These are phyloP conservation scores for Diutina catenulata DNA, from an alignment of 1,139 yeast genomes.

Conservation along the genomic window DNA sequence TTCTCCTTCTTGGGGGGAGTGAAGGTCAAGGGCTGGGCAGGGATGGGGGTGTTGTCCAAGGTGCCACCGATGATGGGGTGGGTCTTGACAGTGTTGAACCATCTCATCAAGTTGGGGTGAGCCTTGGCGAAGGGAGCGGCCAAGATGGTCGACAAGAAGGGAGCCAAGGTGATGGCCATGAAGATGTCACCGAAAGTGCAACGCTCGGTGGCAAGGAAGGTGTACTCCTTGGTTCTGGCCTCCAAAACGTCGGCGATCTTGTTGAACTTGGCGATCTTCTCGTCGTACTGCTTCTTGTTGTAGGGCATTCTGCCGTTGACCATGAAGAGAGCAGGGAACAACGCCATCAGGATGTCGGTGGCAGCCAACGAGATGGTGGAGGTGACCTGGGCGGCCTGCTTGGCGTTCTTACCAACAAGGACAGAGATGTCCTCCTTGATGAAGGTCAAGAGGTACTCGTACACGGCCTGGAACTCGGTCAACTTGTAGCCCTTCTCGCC, in stretches of 20 bases:
- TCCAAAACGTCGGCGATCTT: constrained; percentile 38
- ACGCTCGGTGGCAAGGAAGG: constrained; percentile 89
- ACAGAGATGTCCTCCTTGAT: constrained; percentile 10
- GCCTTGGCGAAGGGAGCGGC: constrained; percentile 69
- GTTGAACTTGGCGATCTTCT: constrained; percentile 29
- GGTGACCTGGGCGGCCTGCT: constrained; percentile 60
- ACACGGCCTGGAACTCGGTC: constrained; percentile 69
- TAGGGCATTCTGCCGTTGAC: constrained; percentile 33
- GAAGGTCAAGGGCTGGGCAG: constrained; percentile 55
- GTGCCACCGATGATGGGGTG: constrained; percentile 39
- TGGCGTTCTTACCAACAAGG: constrained; percentile 53
- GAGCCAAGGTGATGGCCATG: constrained; percentile 44
- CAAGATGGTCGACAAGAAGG: constrained; percentile 58
- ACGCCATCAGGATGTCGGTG: constrained; percentile 49
- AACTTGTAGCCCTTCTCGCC: constrained; percentile 75
- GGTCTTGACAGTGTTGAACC: constrained; percentile 67
- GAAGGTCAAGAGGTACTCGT: constrained; percentile 22
- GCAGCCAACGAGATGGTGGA: constrained; percentile 79
- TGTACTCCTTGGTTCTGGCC: constrained; percentile 57
- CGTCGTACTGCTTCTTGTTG: constrained; percentile 75
- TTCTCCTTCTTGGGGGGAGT: constrained; percentile 77
- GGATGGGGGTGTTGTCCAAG: constrained; percentile 38
- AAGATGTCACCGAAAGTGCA: constrained; percentile 75
- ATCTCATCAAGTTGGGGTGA: constrained; percentile 71
- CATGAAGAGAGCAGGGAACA: constrained; percentile 20